phyloP scores from a whole-genome alignment of 192 early-diverging fungal species.

The Gryganskiella cystojenkinii region DNA sequence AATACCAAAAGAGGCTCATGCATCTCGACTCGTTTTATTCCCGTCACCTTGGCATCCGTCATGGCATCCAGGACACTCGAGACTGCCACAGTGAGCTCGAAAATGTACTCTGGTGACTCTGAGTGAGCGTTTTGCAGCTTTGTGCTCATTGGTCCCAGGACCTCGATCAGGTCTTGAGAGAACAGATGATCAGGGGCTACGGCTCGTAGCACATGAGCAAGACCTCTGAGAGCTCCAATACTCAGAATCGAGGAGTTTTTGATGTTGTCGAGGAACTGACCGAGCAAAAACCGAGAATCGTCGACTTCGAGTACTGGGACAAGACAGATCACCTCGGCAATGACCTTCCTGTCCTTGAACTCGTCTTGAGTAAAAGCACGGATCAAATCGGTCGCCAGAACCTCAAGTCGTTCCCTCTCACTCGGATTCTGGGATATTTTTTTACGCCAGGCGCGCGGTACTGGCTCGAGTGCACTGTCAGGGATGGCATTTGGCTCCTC shows the following conservation, averaged over 20 bases:
- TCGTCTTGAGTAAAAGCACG: not conserved
- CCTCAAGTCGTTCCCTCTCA: not conserved
- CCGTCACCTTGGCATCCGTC: not conserved
- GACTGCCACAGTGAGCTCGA: not conserved
- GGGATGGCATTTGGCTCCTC: not conserved
- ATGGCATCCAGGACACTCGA: slow-evolving; percentile 5
- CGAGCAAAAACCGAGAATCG: not conserved
- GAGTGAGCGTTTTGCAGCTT: not conserved
- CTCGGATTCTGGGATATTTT: not conserved
- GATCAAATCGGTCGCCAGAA: not conserved
- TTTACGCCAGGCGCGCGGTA: not conserved
- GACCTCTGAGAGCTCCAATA: not conserved
- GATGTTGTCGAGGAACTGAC: not conserved
- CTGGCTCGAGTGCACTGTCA: no score
- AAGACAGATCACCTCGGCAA: not conserved
- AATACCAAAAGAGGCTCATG: not conserved
- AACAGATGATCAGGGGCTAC: not conserved
- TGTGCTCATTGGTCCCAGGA: not conserved
- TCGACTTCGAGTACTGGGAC: not conserved
- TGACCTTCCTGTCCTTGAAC: not conserved
- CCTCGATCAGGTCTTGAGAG: slow-evolving; percentile 1
- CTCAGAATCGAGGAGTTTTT: not conserved
- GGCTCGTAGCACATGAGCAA: not conserved
- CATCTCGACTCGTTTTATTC: not conserved
- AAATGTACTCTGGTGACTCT: slow-evolving; percentile 6